Conservation (phyloP, 495 filamentous ascomycete genomes). For the Tuber umbilicatum region DNA sequence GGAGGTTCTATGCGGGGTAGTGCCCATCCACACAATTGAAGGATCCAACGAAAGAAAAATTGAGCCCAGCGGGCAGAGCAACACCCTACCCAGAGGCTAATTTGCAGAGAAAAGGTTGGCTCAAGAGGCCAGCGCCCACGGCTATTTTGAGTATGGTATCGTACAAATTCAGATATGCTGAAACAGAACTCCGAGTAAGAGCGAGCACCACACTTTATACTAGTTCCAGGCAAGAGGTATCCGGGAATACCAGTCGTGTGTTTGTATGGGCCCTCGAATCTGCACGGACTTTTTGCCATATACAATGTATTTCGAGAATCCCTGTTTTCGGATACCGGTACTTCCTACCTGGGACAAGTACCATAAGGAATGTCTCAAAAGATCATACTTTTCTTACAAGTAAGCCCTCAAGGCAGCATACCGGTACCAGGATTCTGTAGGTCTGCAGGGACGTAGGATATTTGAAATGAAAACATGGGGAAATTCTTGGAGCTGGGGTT, state of each 20-base stretch:
- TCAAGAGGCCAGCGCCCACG: background rate
- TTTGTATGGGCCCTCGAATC: too few species aligned
- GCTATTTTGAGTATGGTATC: background rate
- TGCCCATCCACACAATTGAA: background rate
- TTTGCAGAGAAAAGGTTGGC: background rate
- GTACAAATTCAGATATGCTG: background rate
- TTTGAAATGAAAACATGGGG: background rate
- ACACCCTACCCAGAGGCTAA: background rate
- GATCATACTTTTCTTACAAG: background rate
- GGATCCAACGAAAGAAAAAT: background rate
- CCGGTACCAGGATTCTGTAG: too few species aligned
- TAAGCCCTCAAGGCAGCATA: background rate
- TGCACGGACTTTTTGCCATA: too few species aligned
- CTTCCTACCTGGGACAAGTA: too few species aligned
- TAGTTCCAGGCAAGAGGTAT: too few species aligned
- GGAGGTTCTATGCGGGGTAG: background rate
- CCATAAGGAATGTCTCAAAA: background rate
- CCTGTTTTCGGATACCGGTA: too few species aligned
- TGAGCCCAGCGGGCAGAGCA: background rate
- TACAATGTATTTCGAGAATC: too few species aligned
- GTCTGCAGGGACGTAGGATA: background rate
- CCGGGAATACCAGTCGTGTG: too few species aligned
- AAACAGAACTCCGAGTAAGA: background rate
- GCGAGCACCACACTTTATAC: background rate
- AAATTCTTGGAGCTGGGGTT: background rate